Evolutionary conservation across 169 alveolate species (phyloP), one percentile per base, ranked within the genome.

Genomic region (Babesia ovata): DNA sequence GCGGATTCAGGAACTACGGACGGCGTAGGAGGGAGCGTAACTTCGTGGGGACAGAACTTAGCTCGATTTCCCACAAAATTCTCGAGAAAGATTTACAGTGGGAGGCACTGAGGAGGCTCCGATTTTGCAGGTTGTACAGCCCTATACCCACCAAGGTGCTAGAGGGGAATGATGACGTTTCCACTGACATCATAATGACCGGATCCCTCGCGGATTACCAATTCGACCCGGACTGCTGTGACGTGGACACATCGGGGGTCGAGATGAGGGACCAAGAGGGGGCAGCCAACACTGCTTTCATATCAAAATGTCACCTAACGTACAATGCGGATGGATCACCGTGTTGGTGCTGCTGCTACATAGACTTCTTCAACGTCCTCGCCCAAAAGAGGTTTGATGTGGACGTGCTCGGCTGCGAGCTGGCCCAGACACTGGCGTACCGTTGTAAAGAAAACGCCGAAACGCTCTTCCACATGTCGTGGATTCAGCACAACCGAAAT

Each of bases 331-430:
- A 62, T 3, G 70, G 60, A 22, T 56, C 45, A 4, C 77, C 67
- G 16, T 71, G 76, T 44, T 81, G 88, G 88, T 81, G 88, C 24
- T 81, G 84, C 61, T 81, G 88, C 45, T 81, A 72, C 70, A 42
- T 45, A 19, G 88, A 81, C 73, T 67, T 77, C 54, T 63, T 33
- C 42, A 85, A 85, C 11, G 22, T 53, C 24, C 44, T 57, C 26
- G 75, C 60, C 8, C 72, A 70, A 50, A 81, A 81, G 57, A 72
- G 72, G 72, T 81, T 81, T 22, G 61, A 33, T 14, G 53, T 70
- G 54, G 67, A 76, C 10, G 67, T 22, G 52, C n/a, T 81, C 24
- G 85, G 62, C 9, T 81, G 63, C 58, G 72, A 81, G 50, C 22
- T 77, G 44, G 88, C 88, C n/a, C 50, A 63, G 49, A 39, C 22